Base-by-base conservation (phyloP, 2,329 filamentous ascomycete species). In the Aspergillus udagawae region DNA sequence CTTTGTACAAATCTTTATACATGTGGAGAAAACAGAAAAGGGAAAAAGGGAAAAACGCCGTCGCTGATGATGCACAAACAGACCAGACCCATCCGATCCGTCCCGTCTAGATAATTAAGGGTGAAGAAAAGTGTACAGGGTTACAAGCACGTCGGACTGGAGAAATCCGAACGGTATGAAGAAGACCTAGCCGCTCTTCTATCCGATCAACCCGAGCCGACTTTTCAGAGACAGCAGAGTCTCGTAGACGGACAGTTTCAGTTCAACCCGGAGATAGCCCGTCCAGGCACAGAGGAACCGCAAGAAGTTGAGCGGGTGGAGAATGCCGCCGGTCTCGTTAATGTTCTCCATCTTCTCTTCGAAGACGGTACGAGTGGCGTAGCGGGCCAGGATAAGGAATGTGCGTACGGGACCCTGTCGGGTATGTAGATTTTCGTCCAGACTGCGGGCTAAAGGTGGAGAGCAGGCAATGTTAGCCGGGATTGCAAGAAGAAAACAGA, bases 401-500 rank as follows among this genome's bases (percentile, higher is more conserved):
- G 82, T 83, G 38, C 84, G 78, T 51, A 85, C 75, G 1, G 85
- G 84, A 1, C 85, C 85, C 65, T 85, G 75, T 45, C 75, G 74
- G n/a, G 79, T 80, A 54, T 80, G 79, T 17, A 81, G 66, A 69
- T 89, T 92, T 79, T 99, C 94, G 71, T 99, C 94, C 20, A 99
- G 83, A 66, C 89, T 94, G 62, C 94, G 86, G 17, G 94, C 81
- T 84, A 58, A 47, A 52, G 7, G 49, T 25, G 38, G 21, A 35
- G 35, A 17, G 47, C 35, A 51, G 35, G 21, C 21, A 48, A 47
- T 32, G 35, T 55, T 28, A 38, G 53, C 59, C 60, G 54, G 38
- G 7, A 3, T n/a, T 27, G 32, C 10, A n/a, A 56, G 38, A 9
- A 17, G 2, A 28, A 25, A 51, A 44, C 45, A 28, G n/a, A 32